phyloP scores from a whole-genome alignment of 2,329 filamentous ascomycete genomes.

The Escovopsis sp. region DNA sequence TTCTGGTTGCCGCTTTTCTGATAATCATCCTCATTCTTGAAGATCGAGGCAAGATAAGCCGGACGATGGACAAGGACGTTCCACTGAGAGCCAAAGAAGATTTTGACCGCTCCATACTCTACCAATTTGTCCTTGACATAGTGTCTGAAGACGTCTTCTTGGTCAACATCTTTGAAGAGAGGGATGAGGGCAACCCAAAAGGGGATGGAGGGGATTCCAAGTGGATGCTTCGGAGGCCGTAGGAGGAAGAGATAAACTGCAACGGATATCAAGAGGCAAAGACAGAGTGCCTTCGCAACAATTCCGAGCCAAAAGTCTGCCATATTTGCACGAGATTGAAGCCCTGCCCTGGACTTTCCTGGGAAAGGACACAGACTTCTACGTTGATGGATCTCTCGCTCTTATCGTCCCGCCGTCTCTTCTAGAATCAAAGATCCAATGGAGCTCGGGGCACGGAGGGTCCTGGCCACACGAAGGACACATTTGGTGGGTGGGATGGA shows the following conservation, averaged over 20 bases:
- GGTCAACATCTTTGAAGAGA: conserved; percentile 27
- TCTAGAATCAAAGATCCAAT: too few relatives aligned
- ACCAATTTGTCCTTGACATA: conserved; percentile 24
- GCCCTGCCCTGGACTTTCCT: too few relatives aligned
- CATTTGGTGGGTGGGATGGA: too few relatives aligned
- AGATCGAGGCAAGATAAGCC: conserved; percentile 25
- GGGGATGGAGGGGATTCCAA: conserved; percentile 27
- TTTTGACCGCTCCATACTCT: conserved; percentile 29
- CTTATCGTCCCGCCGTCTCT: too few relatives aligned
- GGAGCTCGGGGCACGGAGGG: too few relatives aligned
- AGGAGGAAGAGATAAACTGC: conserved; percentile 8
- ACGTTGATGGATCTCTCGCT: too few relatives aligned
- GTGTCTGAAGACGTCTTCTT: conserved; percentile 23
- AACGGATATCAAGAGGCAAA: not conserved
- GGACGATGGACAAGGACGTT: conserved; percentile 31
- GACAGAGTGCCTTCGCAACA: not conserved
- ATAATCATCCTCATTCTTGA: conserved; percentile 18
- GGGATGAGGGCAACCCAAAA: conserved; percentile 29
- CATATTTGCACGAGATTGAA: not conserved
- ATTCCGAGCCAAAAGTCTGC: not conserved
- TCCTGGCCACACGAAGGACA: too few relatives aligned
- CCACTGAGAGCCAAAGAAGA: conserved; percentile 35
- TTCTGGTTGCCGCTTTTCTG: conserved; percentile 26
- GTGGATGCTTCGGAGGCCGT: conserved; percentile 13
- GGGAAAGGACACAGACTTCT: too few relatives aligned